Base-by-base conservation (phyloP, 164 flowering plant species). In the Aristolochia fimbriata region DNA sequence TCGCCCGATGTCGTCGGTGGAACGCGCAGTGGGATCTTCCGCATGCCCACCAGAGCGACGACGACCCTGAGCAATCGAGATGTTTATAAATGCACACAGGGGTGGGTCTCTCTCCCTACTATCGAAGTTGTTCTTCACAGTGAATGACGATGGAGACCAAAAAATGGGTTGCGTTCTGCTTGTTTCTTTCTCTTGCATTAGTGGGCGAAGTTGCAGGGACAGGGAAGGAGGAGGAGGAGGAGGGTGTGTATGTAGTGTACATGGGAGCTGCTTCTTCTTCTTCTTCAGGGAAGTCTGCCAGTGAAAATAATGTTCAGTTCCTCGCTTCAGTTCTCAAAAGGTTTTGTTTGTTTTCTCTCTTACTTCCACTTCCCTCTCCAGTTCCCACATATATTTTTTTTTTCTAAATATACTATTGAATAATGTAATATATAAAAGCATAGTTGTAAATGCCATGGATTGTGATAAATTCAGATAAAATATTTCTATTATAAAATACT, bases 251-350 rank as follows among this genome's bases (percentile, higher is more conserved):
- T 59, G 68, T 81, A 17, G 83, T 81, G 13, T 83, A 83, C 64
- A 77, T 81, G 85, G 88, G 88, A 53, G 79, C 78, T 0, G 79
- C 78, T 0, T 2, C 67, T 66, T 60, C 74, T 0, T 2, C 65
- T 64, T 58, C 62, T 60, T 21, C 55, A 4, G 64, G 61, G 8
- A n/a, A 51, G 6, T 27, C 21, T 37, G 22, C 37, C 30, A 47
- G 70, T 25, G 51, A 57, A 19, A 55, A 70, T 25, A 75, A 76
- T 59, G 55, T 69, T 31, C 73, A 72, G 49, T 77, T 81, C 43
- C 68, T 83, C 14, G 56, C 41, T 62, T 73, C 85, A 14, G 57
- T 72, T 27, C 15, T 70, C 6, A 51, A 65, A 70, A 62, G 78
- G 80, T 27, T 76, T 27, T n/a, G 23, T 4, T 14, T n/a, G 15